A percentile compares a stretch with the other conserved stretches of the same genome.
phyloP scores from a whole-genome alignment of 2,329 filamentous ascomycete genomes.

The Claviceps pusilla region DNA sequence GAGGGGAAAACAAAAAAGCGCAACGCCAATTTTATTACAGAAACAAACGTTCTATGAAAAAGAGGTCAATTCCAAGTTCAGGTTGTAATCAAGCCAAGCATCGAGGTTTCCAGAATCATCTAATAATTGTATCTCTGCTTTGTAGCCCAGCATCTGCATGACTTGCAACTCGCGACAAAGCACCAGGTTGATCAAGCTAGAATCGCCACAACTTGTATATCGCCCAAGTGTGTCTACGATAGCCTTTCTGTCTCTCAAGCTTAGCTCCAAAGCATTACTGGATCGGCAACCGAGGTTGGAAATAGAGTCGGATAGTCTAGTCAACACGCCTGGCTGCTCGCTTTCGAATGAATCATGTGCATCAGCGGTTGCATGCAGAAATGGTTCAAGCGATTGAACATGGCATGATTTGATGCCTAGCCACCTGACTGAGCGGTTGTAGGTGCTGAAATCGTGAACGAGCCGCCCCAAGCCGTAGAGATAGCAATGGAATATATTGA shows the following conservation, averaged over 20 bases:
- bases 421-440: conserved; percentile 42
- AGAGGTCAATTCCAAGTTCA: conserved; percentile 11
- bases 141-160: conserved; percentile 60
- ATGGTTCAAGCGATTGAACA: conserved; percentile 13
- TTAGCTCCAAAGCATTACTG: conserved; percentile 26
- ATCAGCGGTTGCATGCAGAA: neutral
- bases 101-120: conserved; percentile 38
- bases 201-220: conserved; percentile 11
- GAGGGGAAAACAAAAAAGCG: too few species aligned
- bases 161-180: conserved; percentile 46
- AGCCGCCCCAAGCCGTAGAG: conserved; percentile 51
- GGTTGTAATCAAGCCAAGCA: conserved; percentile 32
- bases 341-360: neutral
- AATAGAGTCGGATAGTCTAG: conserved; percentile 5
- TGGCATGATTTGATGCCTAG: conserved; percentile 42
- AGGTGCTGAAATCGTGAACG: conserved; percentile 40
- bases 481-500: conserved; percentile 61
- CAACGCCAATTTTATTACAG: neutral
- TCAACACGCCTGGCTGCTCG: neutral
- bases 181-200: neutral
- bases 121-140: conserved; percentile 63
- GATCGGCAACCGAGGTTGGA: conserved; percentile 15
- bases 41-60: neutral
- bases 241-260: conserved; percentile 39
- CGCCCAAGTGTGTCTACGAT: conserved; percentile 38